Evolutionary conservation across 352 stramenopile genomes (phyloP).

Genomic region (Globisporangium emineosum): DNA sequence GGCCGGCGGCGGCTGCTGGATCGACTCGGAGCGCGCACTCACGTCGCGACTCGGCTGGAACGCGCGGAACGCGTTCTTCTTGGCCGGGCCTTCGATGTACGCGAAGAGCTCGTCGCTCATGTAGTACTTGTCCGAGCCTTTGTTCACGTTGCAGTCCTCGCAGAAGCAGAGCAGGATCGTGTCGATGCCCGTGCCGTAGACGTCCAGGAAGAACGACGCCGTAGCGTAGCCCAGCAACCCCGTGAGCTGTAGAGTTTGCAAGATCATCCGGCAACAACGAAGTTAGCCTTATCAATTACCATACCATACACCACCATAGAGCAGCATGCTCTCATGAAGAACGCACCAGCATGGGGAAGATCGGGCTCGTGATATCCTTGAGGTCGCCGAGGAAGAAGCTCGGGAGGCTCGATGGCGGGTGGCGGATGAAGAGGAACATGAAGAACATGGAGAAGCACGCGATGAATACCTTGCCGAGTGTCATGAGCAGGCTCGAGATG

Average conservation of each 20-base stretch:
- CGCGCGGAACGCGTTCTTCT: slow-evolving; percentile 69
- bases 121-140: slow-evolving; percentile 72
- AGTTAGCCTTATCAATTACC: background rate
- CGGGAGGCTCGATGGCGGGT: slow-evolving; percentile 46
- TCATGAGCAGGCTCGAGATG: slow-evolving; percentile 80
- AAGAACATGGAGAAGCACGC: slow-evolving; percentile 65
- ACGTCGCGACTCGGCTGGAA: slow-evolving; percentile 37
- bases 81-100: slow-evolving; percentile 74
- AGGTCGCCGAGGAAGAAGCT: slow-evolving; percentile 79
- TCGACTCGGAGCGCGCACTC: slow-evolving; percentile 7
- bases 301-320: background rate
- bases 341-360: slow-evolving; percentile 75
- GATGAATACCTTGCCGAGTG: slow-evolving; percentile 89
- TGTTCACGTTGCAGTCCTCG: slow-evolving; percentile 83
- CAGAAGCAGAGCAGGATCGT: slow-evolving; percentile 87
- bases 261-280: background rate
- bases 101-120: slow-evolving; percentile 81
- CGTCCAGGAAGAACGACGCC: slow-evolving; percentile 75
- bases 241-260: slow-evolving; percentile 32
- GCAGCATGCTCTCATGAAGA: background rate
- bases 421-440: slow-evolving; percentile 79
- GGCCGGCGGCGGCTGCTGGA: slow-evolving; percentile 17
- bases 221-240: slow-evolving; percentile 68
- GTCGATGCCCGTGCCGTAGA: slow-evolving; percentile 83
- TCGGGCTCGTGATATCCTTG: slow-evolving; percentile 55